Base-by-base conservation (phyloP, 192 early-diverging fungal species). In the Phlyctochytrium arcticum region DNA sequence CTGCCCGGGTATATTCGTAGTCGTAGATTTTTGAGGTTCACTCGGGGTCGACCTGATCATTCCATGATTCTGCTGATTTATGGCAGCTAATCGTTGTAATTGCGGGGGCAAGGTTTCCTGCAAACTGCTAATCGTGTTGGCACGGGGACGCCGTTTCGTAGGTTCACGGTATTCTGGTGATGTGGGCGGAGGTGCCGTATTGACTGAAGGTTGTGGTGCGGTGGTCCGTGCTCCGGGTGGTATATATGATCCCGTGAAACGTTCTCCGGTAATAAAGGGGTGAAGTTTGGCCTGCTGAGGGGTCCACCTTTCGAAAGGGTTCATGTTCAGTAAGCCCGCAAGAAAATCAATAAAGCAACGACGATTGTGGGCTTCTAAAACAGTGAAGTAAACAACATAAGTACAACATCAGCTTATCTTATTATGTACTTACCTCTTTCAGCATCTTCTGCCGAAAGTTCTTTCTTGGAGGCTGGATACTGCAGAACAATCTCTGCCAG, bases 201-300 rank as follows among this genome's bases (percentile, higher is more conserved):
- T 26, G 24, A 19, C 48, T 24, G 35, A 64, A 31, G 46, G 64
- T 62, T 44, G 39, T 44, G 39, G 39, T 19, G 39, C 21, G 15
- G 39, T 44, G 12, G 39, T 44, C 15, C 60, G 61, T 30, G 60
- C 48, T 21, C 54, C 64, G 19, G 35, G 65, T n/a, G 88, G 90
- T 7, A 74, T 66, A 64, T 88, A 94, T 47, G 88, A 84, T 0
- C 85, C 88, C 5, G 75, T 72, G 30, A 88, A 92, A 15, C 76
- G 74, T 66, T 94, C 89, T 3, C 92, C 94, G 0, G 95, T 96
- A 46, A 97, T 92, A 67, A 99, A 98, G 8, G 96, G 96, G 61
- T 99, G 96, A 69, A 89, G 75, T 17, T 88, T 82, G 1, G 96
- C 96, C 71, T 99, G 93, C 36, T 91, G 89, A 15, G 96, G 95